Base-by-base conservation (phyloP, 805 yeast genomes). In the Nakazawaea ishiwadae region DNA sequence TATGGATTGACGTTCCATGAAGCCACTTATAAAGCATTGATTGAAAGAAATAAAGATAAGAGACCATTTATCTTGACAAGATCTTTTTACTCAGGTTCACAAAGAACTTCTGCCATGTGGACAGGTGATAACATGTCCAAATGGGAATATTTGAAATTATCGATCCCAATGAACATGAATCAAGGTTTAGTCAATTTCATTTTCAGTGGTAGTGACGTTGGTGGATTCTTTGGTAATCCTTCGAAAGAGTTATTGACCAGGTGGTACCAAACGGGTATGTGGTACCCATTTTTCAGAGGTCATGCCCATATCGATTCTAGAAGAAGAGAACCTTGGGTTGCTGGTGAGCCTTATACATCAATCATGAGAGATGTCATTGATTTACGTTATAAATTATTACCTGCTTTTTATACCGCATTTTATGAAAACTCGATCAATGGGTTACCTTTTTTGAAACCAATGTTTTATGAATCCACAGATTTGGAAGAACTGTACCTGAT, bases 211-310 rank as follows among this genome's bases (percentile, higher is more conserved):
- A 91, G 96, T 7, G 99, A 93, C 65, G 91, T 93, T 35, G 98
- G 96, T 26, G 99, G 99, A 0, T 93, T 93, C 56, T 90, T 89
- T 55, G 96, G 95, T 3, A 75, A 93, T 57, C 98, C 99, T 0
- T 66, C 79, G 0, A 70, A 75, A 27, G 98, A 93, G 54, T 63
- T 93, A 46, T 67, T 87, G 44, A 75, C 85, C 0, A 73, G 99
- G 54, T 93, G 99, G 99, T 91, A 90, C 58, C 99, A 93, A 60
- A 73, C 95, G 2, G 99, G 97, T 44, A 77, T 85, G 21, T 91
- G 95, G 83, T 90, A 91, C 62, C 99, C 99, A 27, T 93, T 93
- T 54, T 91, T 93, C 68, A 72, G 99, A 54, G 97, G 83, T 0
- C 99, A 93, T 63, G 97, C 98, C 0, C 98, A 93, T 64, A 84